Percentiles rank a stretch among this genome's conserved stretches.
phyloP scores from a whole-genome alignment of 176 grass and related monocot genomes.

The maize (Zea mays) region Zm-B73-REFERENCE-NAM-5.0 NC_050102.1:81199001-81199500 shows the following conservation, averaged over 20 bases:
- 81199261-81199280: conserved; percentile 4
- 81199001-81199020: neutral
- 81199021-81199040: neutral
- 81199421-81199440: no score
- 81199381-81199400: conserved; percentile 62
- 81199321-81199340: conserved; percentile 78
- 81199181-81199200: conserved; percentile 56
- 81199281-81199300: conserved; percentile 18
- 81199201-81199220: conserved; percentile 43
- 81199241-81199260: conserved; percentile 1
- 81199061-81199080: conserved; percentile 52
- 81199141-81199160: conserved; percentile 81
- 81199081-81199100: conserved; percentile 53
- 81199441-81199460: no score
- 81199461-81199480: no score
- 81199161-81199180: conserved; percentile 77
- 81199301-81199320: conserved; percentile 42
- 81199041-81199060: conserved; percentile 15
- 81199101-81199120: conserved; percentile 67
- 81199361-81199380: conserved; percentile 79
- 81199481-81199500: no score
- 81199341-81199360: conserved; percentile 81
- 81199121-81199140: conserved; percentile 62
- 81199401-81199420: conserved; percentile 21
- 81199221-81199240: neutral